These are phyloP conservation scores for Solanum okadae DNA, from an alignment of 257 asterid genomes.

Conservation along the genomic window DNA sequence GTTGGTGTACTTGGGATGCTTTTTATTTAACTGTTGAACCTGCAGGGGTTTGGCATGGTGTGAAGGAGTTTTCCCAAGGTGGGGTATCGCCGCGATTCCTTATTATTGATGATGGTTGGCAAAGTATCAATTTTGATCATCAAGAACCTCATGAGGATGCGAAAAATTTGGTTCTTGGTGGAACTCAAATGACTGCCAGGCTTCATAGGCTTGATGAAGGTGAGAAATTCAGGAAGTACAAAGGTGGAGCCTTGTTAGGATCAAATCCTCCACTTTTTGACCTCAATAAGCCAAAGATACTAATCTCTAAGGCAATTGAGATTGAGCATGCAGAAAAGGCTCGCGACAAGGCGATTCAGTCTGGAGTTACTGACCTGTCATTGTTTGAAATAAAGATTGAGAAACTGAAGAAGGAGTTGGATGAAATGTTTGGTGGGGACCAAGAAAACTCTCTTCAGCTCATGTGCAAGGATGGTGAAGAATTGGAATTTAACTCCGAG, in stretches of 20 bases:
- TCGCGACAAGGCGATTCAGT: conserved; percentile 31
- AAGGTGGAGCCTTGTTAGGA: conserved; percentile 33
- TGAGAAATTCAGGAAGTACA: conserved; percentile 13
- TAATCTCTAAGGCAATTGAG: conserved; percentile 67
- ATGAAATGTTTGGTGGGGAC: conserved; percentile 33
- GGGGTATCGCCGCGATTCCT: conserved; percentile 36
- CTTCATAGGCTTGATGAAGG: neutral
- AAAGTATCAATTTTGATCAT: conserved; percentile 23
- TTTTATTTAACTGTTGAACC: conserved; percentile 52
- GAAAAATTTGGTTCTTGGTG: conserved; percentile 18
- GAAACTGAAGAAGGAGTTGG: conserved; percentile 23
- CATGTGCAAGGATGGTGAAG: conserved; percentile 14
- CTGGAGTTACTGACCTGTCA: conserved; percentile 35
- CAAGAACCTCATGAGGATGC: conserved; percentile 43
- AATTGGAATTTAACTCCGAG: neutral
- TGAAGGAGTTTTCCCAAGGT: conserved; percentile 12
- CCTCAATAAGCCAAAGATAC: conserved; percentile 47
- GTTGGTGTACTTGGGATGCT: conserved; percentile 91
- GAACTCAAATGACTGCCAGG: conserved; percentile 34
- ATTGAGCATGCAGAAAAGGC: conserved; percentile 59
- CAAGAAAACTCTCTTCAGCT: neutral
- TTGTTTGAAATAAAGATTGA: conserved; percentile 19
- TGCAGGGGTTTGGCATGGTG: conserved; percentile 43
- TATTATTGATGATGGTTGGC: conserved; percentile 89
- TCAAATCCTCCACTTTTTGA: conserved; percentile 32